Evolutionary conservation across 2,329 filamentous ascomycete species (phyloP).

Genomic region (Huntiella omanensis): DNA sequence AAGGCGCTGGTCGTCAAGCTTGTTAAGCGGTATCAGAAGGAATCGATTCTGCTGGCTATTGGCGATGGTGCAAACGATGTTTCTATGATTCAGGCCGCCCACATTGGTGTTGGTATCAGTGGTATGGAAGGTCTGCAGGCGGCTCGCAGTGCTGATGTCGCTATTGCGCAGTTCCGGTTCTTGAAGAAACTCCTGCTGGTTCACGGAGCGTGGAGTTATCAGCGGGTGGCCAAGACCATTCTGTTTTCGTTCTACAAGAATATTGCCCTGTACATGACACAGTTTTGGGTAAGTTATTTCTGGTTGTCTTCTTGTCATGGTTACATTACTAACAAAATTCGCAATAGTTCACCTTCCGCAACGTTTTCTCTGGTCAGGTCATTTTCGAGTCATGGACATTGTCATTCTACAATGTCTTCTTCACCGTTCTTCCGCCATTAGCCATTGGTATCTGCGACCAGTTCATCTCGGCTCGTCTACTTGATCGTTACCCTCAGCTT

Average conservation of each 20-base stretch:
- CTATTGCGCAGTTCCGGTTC: conserved; percentile 90
- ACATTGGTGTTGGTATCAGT: conserved; percentile 94
- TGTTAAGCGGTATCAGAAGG: conserved; percentile 78
- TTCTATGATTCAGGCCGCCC: conserved; percentile 98
- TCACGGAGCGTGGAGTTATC: conserved; percentile 94
- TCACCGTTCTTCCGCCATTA: conserved; percentile 82
- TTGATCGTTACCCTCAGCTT: conserved; percentile 90
- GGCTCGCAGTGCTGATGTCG: conserved; percentile 83
- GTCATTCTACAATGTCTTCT: conserved; percentile 99
- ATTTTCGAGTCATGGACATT: conserved; percentile 99
- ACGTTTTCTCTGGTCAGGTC: conserved; percentile 90
- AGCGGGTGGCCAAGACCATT: conserved; percentile 90
- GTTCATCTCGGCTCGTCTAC: conserved; percentile 80
- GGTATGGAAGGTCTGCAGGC: conserved; percentile 94
- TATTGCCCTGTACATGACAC: conserved; percentile 94
- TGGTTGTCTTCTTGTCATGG: conserved; percentile 6
- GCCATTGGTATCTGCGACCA: conserved; percentile 95
- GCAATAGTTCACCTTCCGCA: conserved; percentile 79
- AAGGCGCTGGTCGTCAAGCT: conserved; percentile 96
- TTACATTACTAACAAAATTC: conserved; percentile 14
- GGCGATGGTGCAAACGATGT: conserved; percentile 97
- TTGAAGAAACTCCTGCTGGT: conserved; percentile 86
- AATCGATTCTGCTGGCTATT: conserved; percentile 83
- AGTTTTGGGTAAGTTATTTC: conserved; percentile 69
- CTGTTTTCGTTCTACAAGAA: conserved; percentile 99